These are phyloP conservation scores for Jimgerdemannia lactiflua DNA, from an alignment of 192 early-diverging fungal genomes.

Conservation along the genomic window DNA sequence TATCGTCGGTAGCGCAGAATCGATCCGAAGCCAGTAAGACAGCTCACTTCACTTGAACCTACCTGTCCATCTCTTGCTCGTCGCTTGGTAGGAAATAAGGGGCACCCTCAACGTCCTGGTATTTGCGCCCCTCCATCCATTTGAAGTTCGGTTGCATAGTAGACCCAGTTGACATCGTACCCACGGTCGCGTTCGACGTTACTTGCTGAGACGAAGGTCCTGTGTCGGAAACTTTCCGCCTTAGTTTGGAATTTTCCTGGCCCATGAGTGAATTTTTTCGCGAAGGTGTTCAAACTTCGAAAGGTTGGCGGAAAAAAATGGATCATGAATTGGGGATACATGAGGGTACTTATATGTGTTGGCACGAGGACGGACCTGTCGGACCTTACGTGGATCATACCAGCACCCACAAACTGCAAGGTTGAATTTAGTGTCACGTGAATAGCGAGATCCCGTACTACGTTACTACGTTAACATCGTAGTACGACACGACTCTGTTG, in stretches of 20 bases:
- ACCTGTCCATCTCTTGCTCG: constrained; percentile 43
- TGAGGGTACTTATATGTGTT: background rate
- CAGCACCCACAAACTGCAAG: background rate
- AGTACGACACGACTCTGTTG: too few species aligned
- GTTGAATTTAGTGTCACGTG: too few species aligned
- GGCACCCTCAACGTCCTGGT: constrained; percentile 33
- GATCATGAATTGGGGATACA: background rate
- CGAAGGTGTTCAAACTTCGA: background rate
- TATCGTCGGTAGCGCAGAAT: too few species aligned
- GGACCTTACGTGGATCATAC: too few species aligned
- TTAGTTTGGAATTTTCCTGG: background rate
- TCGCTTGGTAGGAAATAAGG: constrained; percentile 50
- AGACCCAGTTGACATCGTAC: background rate
- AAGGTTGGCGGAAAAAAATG: background rate
- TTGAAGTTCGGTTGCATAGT: constrained; percentile 9
- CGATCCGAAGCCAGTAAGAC: too few species aligned
- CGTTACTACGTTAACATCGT: too few species aligned
- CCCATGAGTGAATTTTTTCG: background rate
- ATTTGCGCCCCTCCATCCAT: constrained; percentile 31
- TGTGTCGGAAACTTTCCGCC: background rate
- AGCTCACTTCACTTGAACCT: background rate
- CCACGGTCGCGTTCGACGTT: background rate
- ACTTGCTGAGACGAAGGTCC: background rate
- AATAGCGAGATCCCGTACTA: too few species aligned
- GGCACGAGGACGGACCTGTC: too few species aligned